Percentiles rank a stretch among this genome's conserved stretches.
Evolutionary conservation across 352 stramenopile species (phyloP).

Genomic region (Phytophthora sansomeana): DNA sequence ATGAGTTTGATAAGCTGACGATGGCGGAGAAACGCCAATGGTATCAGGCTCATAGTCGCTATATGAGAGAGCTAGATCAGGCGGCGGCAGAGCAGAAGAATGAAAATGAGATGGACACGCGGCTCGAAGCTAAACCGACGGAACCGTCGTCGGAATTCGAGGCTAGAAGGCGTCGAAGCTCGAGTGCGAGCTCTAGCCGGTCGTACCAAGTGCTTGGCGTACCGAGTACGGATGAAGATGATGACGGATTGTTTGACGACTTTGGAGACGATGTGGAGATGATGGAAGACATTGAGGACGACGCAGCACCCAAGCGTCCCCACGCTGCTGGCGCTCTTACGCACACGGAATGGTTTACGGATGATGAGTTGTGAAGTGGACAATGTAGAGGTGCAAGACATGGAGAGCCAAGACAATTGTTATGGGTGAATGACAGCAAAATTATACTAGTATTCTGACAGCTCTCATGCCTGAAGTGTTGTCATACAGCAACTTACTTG

Average conservation of each 20-base stretch:
- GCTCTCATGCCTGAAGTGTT: neutral
- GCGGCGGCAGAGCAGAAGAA: slow-evolving; percentile 18
- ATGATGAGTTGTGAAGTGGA: slow-evolving; percentile 39
- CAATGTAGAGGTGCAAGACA: neutral
- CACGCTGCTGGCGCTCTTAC: slow-evolving; percentile 51
- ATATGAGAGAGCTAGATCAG: slow-evolving; percentile 37
- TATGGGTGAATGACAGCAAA: slow-evolving; percentile 19
- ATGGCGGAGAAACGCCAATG: slow-evolving; percentile 50
- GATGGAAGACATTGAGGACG: slow-evolving; percentile 44
- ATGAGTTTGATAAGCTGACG: slow-evolving; percentile 53
- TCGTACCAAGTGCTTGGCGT: slow-evolving; percentile 52
- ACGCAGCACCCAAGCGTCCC: slow-evolving; percentile 31
- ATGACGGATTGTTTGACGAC: slow-evolving; percentile 20
- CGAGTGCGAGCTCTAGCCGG: slow-evolving; percentile 39
- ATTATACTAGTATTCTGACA: slow-evolving; percentile 23
- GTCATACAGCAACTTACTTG: slow-evolving; percentile 4
- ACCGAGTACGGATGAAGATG: slow-evolving; percentile 42
- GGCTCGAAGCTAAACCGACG: slow-evolving; percentile 34
- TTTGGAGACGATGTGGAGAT: slow-evolving; percentile 60
- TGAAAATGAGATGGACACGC: slow-evolving; percentile 2
- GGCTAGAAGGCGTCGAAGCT: slow-evolving; percentile 24
- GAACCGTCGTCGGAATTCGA: slow-evolving; percentile 14
- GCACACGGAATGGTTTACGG: slow-evolving; percentile 60
- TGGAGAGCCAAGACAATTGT: slow-evolving; percentile 5
- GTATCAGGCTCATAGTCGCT: slow-evolving; percentile 44